Conservation (phyloP, 805 yeast species). For the Candida insectorum region DNA sequence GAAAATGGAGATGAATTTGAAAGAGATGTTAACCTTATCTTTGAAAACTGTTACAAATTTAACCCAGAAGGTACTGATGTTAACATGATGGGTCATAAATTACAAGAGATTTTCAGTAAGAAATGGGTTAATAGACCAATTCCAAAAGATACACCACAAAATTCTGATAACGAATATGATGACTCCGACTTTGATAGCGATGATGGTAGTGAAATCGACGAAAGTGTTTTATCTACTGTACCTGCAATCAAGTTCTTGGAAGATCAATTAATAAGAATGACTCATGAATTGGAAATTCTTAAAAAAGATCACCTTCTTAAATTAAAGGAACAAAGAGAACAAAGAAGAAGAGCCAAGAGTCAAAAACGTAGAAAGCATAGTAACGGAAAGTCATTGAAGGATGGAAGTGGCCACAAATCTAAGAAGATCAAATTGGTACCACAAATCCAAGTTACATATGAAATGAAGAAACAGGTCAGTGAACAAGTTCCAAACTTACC, state of each 20-base stretch:
- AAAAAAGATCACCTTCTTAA: constrained; percentile 73
- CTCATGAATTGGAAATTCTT: constrained; percentile 76
- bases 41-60: constrained; percentile 84
- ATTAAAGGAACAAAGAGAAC: constrained; percentile 59
- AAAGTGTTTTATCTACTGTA: constrained; percentile 57
- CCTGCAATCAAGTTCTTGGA: constrained; percentile 90
- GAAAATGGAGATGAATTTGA: constrained; percentile 87
- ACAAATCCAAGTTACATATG: constrained; percentile 67
- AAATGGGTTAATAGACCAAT: constrained; percentile 74
- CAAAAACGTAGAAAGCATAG: constrained; percentile 16
- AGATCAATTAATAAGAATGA: constrained; percentile 82
- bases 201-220: constrained; percentile 57
- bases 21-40: constrained; percentile 75
- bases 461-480: constrained; percentile 91
- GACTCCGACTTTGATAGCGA: constrained; percentile 37
- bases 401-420: constrained; percentile 8
- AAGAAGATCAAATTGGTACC: constrained; percentile 19
- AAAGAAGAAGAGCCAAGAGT: constrained; percentile 43
- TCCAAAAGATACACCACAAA: constrained; percentile 64
- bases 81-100: constrained; percentile 88
- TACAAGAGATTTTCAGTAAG: constrained; percentile 81
- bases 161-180: constrained; percentile 34
- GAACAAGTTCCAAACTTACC: constrained; percentile 77
- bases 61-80: constrained; percentile 98
- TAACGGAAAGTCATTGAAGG: constrained; percentile 10